Evolutionary conservation across 371 early-diverging fungal species (phyloP).

Genomic region (Mycotypha africana): DNA sequence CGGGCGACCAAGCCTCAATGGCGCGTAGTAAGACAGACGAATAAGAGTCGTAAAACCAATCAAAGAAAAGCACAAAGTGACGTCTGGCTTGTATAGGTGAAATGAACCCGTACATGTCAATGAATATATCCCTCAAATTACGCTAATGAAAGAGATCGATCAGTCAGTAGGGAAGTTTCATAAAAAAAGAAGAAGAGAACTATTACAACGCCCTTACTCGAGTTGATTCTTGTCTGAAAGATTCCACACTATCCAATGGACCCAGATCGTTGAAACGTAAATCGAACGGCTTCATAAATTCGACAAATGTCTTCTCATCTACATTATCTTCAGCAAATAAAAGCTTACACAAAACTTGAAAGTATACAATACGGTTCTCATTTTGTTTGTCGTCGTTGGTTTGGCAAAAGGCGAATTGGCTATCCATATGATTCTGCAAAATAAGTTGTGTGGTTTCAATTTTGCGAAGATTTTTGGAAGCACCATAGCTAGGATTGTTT

Average conservation of each 20-base stretch:
- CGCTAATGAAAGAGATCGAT: too few relatives aligned
- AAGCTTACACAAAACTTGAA: slow-evolving; percentile 68
- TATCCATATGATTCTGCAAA: slow-evolving; percentile 63
- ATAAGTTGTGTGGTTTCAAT: slow-evolving; percentile 64
- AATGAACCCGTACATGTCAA: slow-evolving; percentile 80
- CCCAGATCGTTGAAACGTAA: slow-evolving; percentile 41
- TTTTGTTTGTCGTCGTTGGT: slow-evolving; percentile 24
- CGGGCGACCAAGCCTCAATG: slow-evolving; percentile 65
- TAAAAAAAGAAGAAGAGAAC: neutral
- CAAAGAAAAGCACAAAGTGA: slow-evolving; percentile 71
- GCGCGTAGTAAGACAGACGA: slow-evolving; percentile 59
- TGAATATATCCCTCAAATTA: slow-evolving; percentile 62
- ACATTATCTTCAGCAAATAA: slow-evolving; percentile 68
- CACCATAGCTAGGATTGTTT: slow-evolving; percentile 50
- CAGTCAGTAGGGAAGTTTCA: too few relatives aligned
- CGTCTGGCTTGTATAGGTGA: slow-evolving; percentile 57
- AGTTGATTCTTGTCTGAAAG: slow-evolving; percentile 36
- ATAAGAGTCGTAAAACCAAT: slow-evolving; percentile 76
- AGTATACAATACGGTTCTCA: slow-evolving; percentile 62
- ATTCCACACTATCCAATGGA: slow-evolving; percentile 22
- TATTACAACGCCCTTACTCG: slow-evolving; percentile 21
- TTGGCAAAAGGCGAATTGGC: slow-evolving; percentile 64
- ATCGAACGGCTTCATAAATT: slow-evolving; percentile 71
- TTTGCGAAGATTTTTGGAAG: slow-evolving; percentile 68
- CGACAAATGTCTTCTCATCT: slow-evolving; percentile 54